Evolutionary conservation across 2,329 filamentous ascomycete genomes (phyloP).

Genomic region (Trichoderma semiorbis): DNA sequence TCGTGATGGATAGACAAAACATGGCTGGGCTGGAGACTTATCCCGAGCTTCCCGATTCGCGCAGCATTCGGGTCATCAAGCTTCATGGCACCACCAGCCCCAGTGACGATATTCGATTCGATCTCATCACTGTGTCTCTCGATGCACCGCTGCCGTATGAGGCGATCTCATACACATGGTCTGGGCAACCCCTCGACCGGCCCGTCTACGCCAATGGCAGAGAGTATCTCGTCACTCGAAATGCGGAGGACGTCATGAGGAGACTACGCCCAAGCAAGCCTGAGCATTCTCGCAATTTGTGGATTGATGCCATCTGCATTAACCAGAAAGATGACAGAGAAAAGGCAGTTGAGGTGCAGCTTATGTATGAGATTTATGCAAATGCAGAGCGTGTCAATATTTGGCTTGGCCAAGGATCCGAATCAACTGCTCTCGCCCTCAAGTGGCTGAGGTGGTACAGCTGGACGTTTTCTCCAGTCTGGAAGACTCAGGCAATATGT

Average conservation of each 20-base stretch:
- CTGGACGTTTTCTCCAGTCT: neutral
- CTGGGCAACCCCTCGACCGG: neutral
- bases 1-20: neutral
- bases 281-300: neutral
- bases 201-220: neutral
- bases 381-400: neutral
- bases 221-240: neutral
- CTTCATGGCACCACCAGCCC: neutral
- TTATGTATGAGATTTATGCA: conserved; percentile 12
- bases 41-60: neutral
- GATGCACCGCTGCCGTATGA: neutral
- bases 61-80: neutral
- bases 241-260: neutral
- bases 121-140: neutral
- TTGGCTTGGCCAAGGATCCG: neutral
- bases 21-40: neutral
- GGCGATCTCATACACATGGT: conserved; percentile 8
- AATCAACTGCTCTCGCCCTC: neutral
- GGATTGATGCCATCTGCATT: conserved; percentile 19
- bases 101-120: neutral
- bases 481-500: neutral
- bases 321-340: conserved; percentile 10
- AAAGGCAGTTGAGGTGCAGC: conserved; percentile 1
- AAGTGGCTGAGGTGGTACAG: neutral
- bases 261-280: neutral